These are phyloP conservation scores for Aegilops bicornis DNA, from an alignment of 176 grass and related monocot genomes.

Conservation along the genomic window DNA sequence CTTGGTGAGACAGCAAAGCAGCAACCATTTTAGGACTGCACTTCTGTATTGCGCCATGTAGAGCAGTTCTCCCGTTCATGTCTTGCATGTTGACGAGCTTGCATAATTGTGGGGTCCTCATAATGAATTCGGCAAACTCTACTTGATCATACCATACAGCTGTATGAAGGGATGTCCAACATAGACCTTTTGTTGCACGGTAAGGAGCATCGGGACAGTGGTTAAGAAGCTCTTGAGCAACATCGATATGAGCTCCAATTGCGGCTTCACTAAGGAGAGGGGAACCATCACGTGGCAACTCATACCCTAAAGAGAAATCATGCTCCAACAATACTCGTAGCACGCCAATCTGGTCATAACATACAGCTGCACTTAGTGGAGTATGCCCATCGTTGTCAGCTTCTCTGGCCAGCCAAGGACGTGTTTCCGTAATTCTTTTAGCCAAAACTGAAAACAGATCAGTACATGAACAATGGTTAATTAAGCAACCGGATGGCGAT, in stretches of 20 bases:
- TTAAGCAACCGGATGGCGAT: too few species aligned
- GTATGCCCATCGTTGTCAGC: background rate
- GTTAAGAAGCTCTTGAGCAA: background rate
- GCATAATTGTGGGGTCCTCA: background rate
- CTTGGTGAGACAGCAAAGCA: background rate
- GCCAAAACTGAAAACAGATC: background rate
- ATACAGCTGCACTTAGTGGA: background rate
- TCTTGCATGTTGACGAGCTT: background rate
- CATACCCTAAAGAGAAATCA: background rate
- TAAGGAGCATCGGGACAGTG: background rate
- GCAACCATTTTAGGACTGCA: background rate
- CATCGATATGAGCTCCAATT: background rate
- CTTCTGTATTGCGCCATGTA: background rate
- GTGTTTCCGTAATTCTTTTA: background rate
- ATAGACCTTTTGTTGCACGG: background rate
- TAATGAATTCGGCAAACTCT: background rate
- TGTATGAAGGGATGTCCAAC: background rate
- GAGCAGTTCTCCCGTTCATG: background rate
- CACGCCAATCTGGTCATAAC: background rate
- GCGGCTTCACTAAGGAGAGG: background rate
- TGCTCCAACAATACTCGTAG: background rate
- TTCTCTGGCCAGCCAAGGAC: background rate
- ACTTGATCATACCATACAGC: background rate
- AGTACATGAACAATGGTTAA: too few species aligned
- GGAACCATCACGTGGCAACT: accelerated